Evolutionary conservation across 495 filamentous ascomycete genomes (phyloP).

Genomic region (Trichoderma parareesei): DNA sequence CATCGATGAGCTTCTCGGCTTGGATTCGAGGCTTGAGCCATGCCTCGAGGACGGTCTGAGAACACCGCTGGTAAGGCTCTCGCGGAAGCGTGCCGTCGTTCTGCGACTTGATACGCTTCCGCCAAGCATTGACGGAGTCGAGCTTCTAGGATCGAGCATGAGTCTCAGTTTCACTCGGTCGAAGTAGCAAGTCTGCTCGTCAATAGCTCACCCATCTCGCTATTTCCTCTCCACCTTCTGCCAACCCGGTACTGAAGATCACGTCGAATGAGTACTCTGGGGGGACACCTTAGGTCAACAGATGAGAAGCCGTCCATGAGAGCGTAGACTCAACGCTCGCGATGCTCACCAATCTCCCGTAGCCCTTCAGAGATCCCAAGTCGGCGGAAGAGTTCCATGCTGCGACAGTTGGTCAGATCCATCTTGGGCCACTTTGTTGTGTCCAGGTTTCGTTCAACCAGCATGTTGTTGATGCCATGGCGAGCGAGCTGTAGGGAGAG

Average conservation of each 20-base stretch:
- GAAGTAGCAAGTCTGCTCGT: not conserved
- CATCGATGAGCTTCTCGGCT: not conserved
- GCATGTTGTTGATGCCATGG: not conserved
- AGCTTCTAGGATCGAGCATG: not conserved
- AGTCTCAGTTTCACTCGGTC: not conserved
- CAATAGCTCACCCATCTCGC: not conserved
- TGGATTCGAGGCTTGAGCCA: slow-evolving; percentile 1
- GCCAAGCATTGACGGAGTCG: not conserved
- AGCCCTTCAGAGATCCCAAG: not conserved
- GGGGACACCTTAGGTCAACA: not conserved
- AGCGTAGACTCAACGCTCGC: not conserved
- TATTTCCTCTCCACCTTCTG: not conserved
- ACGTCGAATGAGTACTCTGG: not conserved
- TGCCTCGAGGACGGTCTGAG: not conserved
- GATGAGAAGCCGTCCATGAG: not conserved
- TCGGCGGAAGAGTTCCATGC: not conserved
- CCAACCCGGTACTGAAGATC: not conserved
- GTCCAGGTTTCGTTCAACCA: not conserved
- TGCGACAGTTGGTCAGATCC: not conserved
- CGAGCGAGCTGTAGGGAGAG: not conserved
- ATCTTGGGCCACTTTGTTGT: not conserved
- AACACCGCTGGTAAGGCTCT: not conserved
- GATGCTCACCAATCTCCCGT: not conserved
- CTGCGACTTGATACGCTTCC: not conserved
- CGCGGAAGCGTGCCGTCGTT: not conserved